phyloP scores from a whole-genome alignment of 768 basidiomycete genomes.

The Fomitopsis pulvina region DNA sequence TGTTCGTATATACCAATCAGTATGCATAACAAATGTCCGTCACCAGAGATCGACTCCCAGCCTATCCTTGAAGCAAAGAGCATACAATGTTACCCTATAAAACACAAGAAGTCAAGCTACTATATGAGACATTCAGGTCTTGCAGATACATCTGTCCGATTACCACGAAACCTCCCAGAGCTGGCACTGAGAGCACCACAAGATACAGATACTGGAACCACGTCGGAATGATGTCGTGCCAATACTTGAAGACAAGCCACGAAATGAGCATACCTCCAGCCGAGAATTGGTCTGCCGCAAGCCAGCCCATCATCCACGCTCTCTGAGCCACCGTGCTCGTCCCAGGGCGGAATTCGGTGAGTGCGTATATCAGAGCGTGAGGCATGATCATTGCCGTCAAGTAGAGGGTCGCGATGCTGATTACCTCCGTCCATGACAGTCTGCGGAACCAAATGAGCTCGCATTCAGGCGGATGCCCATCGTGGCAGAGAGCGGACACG shows the following conservation, averaged over 20 bases:
- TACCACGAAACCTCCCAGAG: background rate
- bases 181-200: background rate
- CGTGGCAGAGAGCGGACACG: background rate
- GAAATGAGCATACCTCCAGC: background rate
- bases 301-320: slow-evolving; percentile 1
- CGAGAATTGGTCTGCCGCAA: background rate
- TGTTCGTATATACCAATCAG: too few relatives aligned
- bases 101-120: too few relatives aligned
- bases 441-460: background rate
- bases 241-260: background rate
- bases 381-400: background rate
- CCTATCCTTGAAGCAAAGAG: too few relatives aligned
- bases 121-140: too few relatives aligned
- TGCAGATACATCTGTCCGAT: background rate
- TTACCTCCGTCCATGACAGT: background rate
- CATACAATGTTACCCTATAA: too few relatives aligned
- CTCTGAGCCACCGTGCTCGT: slow-evolving; percentile 1
- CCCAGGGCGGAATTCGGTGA: background rate
- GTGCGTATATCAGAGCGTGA: background rate
- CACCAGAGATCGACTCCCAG: too few relatives aligned
- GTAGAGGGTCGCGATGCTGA: background rate
- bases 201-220: background rate
- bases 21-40: too few relatives aligned
- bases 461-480: background rate
- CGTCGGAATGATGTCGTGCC: background rate